Evolutionary conservation across 768 basidiomycete genomes (phyloP).

Genomic region (Kwoniella mangroviensis): DNA sequence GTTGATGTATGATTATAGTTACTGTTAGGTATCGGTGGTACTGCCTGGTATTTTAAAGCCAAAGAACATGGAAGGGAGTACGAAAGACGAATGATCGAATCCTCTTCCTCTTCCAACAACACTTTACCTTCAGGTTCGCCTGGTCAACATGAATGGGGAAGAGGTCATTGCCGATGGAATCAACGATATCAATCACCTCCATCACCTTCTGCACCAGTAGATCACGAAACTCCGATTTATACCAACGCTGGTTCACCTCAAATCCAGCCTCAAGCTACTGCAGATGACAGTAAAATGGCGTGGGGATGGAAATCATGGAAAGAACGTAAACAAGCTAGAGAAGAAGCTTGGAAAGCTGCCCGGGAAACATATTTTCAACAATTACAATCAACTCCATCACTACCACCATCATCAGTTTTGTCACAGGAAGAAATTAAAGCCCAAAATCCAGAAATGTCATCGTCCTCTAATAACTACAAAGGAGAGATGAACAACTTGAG

Average conservation of each 20-base stretch:
- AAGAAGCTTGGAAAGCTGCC: constrained; percentile 11
- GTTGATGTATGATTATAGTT: constrained; percentile 21
- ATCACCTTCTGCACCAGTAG: neutral
- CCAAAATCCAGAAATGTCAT: constrained; percentile 7
- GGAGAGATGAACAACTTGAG: constrained; percentile 27
- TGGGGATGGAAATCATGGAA: constrained; percentile 20
- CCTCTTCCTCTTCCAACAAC: neutral
- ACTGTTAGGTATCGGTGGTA: constrained; percentile 33
- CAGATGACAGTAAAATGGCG: neutral
- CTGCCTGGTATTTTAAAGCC: constrained; percentile 22
- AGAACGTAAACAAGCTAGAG: constrained; percentile 9
- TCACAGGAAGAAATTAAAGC: neutral
- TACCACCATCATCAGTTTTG: neutral
- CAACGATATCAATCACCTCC: neutral
- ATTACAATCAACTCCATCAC: neutral
- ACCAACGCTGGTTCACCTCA: neutral
- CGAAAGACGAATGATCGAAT: constrained; percentile 6
- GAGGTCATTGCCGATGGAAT: neutral
- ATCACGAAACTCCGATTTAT: neutral
- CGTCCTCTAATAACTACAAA: neutral
- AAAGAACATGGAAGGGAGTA: constrained; percentile 24
- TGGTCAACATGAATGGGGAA: neutral
- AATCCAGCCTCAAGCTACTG: neutral
- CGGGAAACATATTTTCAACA: neutral
- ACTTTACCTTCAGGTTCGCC: neutral